Percentiles rank a stretch among this genome's conserved stretches.
Conservation (phyloP, 139 green algal genomes). For the Chlorella sp. region DNA sequence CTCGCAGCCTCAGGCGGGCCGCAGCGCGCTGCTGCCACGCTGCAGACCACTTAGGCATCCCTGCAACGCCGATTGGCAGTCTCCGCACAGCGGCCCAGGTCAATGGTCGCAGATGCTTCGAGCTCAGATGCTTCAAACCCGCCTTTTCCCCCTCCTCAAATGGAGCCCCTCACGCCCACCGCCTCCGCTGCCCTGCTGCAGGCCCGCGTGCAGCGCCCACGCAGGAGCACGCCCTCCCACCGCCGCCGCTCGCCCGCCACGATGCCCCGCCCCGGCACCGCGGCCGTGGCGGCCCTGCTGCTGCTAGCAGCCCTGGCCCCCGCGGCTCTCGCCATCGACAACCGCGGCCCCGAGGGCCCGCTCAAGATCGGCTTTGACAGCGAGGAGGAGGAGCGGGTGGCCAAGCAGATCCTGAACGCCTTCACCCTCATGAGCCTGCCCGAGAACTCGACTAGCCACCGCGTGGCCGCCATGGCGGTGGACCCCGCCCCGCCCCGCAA, state of each 20-base stretch:
- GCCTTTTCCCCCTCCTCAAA: not conserved
- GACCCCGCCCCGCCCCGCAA: not conserved
- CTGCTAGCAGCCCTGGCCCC: not conserved
- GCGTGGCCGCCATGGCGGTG: not conserved
- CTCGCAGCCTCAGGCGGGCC: no score
- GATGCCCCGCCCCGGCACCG: not conserved
- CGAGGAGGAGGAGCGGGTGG: not conserved
- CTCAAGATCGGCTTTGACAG: not conserved
- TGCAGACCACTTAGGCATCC: not conserved
- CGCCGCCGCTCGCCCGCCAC: not conserved
- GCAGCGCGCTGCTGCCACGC: no score
- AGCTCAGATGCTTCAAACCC: not conserved
- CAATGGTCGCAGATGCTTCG: not conserved
- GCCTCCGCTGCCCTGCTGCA: not conserved
- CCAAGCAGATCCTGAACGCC: constrained; percentile 4
- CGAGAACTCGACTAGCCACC: not conserved
- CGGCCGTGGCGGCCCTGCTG: constrained; percentile 5
- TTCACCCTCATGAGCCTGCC: constrained; percentile 3
- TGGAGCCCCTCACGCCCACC: not conserved
- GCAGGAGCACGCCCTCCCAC: not conserved
- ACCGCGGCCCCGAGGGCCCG: not conserved
- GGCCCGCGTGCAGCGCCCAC: not conserved
- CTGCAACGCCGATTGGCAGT: not conserved
- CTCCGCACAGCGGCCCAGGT: not conserved
- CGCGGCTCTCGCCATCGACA: not conserved